Evolutionary conservation across 305 asterid species (phyloP), one percentile per base, ranked within the genome.

Genomic region (Solanum hybrid): DNA sequence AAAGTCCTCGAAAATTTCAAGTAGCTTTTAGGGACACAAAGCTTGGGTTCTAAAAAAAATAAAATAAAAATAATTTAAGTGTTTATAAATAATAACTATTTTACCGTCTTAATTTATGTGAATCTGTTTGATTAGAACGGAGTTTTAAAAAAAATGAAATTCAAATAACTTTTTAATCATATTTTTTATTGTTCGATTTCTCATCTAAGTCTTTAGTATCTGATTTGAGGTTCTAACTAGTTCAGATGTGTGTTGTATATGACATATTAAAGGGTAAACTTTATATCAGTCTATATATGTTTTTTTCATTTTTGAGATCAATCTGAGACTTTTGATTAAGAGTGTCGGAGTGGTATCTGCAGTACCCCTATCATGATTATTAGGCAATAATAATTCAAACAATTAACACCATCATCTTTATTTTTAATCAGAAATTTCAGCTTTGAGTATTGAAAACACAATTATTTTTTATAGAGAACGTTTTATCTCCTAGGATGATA

Each of bases 1-100:
- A 95, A 93, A 92, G 85, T 89, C 95, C 92, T 95, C 93, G 95
- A 89, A 73, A 32, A 45, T 0, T 4, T 27, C 87, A 45, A 15
- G 73, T 45, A 36, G 91, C 94, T 92, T 92, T 45, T 76, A 83
- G 38, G 84, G 80, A 77, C 90, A 87, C 90, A 91, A 91, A 84
- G 32, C 73, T 76, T 45, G 76, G 83, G 88, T 45, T 90, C 82
- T 77, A 85, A 37, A 91, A 89, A 82, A 15, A 33, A 11, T 6
- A 4, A 9, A 68, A 20, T 77, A 1, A n/a, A 79, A 36, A 36
- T 11, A 79, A 24, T 37, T 10, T n/a, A 34, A 78, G 20, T 22
- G 20, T 22, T 36, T 36, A 11, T 22, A 37, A 79, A 33, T 79
- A 10, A 57, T 17, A 17, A 57, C 1, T 29, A 6, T 27, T 0